Conservation (phyloP, 257 asterid genomes). For the Rhazya stricta region DNA sequence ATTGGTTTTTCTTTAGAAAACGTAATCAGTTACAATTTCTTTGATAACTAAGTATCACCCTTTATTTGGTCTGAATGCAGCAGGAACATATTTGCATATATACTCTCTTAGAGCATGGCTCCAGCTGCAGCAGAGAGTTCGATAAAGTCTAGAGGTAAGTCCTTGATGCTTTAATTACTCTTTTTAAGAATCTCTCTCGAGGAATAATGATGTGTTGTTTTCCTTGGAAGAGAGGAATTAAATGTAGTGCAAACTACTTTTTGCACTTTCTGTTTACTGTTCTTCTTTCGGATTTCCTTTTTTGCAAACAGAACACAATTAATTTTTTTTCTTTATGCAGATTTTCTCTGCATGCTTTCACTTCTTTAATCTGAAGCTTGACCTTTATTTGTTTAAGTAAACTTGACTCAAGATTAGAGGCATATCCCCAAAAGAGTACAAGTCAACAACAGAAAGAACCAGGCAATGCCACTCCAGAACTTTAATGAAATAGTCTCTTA, state of each 20-base stretch:
- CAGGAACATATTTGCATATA: conserved; percentile 14
- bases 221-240: not conserved
- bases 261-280: not conserved
- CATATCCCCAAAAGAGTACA: not conserved
- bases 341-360: not conserved
- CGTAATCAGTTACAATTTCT: not conserved
- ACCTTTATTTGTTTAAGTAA: not conserved
- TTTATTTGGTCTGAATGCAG: not conserved
- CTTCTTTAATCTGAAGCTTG: not conserved
- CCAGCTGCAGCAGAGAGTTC: conserved; percentile 24
- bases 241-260: not conserved
- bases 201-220: not conserved
- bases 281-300: not conserved
- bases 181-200: not conserved
- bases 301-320: not conserved
- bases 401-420: not conserved
- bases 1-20: not conserved
- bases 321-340: not conserved
- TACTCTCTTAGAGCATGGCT: conserved; percentile 18
- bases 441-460: not conserved
- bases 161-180: not conserved
- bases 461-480: not conserved
- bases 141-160: conserved; percentile 27
- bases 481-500: not conserved
- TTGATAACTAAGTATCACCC: not conserved